These are phyloP conservation scores for Anthoceros angustus DNA, from an alignment of 225 moss, liverwort and hornwort species.

Conservation along the genomic window DNA sequence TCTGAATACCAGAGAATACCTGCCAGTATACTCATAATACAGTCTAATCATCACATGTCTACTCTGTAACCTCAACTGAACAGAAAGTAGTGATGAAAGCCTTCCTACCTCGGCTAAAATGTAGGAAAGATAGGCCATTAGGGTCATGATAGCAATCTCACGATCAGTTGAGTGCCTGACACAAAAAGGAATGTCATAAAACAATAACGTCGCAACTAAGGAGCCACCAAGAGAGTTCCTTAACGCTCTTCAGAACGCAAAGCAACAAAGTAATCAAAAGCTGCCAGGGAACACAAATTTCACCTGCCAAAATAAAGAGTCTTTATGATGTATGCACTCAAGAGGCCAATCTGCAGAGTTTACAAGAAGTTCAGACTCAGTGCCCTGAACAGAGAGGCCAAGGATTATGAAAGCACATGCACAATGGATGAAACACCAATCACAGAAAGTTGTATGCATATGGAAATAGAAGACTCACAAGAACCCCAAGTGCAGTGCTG, in stretches of 20 bases:
- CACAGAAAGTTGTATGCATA: not conserved
- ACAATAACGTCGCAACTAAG: conserved; percentile 4
- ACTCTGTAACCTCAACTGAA: too few relatives aligned
- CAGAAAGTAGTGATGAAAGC: not conserved
- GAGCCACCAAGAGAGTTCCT: not conserved
- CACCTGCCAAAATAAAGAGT: conserved; percentile 67
- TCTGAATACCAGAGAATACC: too few relatives aligned
- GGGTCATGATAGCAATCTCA: conserved; percentile 77
- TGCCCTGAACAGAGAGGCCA: not conserved
- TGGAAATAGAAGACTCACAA: conserved; percentile 14
- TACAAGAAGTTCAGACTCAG: conserved; percentile 1
- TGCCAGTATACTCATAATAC: too few relatives aligned
- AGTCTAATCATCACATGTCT: too few relatives aligned
- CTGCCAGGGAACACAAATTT: not conserved
- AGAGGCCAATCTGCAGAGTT: conserved; percentile 37
- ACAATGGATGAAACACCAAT: too few relatives aligned
- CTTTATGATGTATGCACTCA: conserved; percentile 88
- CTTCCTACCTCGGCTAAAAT: conserved; percentile 51
- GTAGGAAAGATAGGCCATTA: conserved; percentile 92
- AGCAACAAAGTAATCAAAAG: not conserved
- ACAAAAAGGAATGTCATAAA: conserved; percentile 4
- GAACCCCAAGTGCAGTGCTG: conserved; percentile 59
- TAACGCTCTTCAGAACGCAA: not conserved
- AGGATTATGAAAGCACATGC: too few relatives aligned
- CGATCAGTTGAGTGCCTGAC: conserved; percentile 77